Percentiles rank a stretch among this genome's conserved stretches.
Conservation (phyloP, 441 rosid species). For the Bocquillonia castaneifolia region DNA sequence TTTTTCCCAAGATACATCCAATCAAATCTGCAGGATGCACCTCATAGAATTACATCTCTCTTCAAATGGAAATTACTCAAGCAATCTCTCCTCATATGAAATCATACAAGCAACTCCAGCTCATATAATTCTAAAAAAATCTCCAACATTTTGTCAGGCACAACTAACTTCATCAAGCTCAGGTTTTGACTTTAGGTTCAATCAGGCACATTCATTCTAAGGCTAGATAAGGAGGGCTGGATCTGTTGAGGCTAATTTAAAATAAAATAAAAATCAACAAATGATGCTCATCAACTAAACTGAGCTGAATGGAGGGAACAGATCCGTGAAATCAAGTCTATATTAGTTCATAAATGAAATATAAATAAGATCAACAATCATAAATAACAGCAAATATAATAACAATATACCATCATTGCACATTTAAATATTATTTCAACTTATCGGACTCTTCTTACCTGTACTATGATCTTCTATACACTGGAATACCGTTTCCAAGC, state of each 20-base stretch:
- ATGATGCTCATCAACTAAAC: not conserved
- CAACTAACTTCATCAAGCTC: not conserved
- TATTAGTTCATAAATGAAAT: not conserved
- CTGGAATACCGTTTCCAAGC: constrained; percentile 92
- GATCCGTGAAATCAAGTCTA: not conserved
- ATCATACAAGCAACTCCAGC: not conserved
- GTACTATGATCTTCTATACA: constrained; percentile 68
- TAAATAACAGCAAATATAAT: not conserved
- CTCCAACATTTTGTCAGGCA: not conserved
- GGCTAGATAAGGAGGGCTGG: not conserved
- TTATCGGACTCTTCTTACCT: constrained; percentile 37
- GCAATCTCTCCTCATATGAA: no score
- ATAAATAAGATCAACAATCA: not conserved
- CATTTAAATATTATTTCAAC: not conserved
- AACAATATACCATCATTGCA: not conserved
- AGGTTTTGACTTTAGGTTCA: not conserved
- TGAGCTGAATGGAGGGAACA: not conserved
- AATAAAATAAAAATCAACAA: not conserved
- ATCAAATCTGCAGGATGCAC: not conserved
- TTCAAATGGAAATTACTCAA: not conserved
- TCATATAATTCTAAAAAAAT: not conserved
- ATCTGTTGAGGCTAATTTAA: not conserved
- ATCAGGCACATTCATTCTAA: not conserved
- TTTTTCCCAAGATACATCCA: not conserved
- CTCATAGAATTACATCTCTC: not conserved